phyloP scores from a whole-genome alignment of 768 basidiomycete species.

The Auricularia sp. region DNA sequence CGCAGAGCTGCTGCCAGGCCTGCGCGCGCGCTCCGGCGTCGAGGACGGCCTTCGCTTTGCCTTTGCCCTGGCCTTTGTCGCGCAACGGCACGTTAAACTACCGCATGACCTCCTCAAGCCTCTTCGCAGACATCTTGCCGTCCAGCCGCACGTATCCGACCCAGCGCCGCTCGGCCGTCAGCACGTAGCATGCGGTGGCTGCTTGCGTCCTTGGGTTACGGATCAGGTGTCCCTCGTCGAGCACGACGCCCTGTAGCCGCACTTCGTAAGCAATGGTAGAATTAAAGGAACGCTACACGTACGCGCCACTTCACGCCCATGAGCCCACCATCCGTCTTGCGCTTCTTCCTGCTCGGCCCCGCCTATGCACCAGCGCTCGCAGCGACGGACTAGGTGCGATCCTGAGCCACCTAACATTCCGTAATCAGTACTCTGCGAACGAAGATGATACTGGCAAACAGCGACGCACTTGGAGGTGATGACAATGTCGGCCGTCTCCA shows the following conservation, averaged over 20 bases:
- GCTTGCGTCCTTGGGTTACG: conserved; percentile 84
- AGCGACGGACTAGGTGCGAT: not conserved
- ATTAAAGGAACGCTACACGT: not conserved
- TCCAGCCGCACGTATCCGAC: conserved; percentile 72
- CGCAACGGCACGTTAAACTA: conserved; percentile 60
- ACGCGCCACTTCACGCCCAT: conserved; percentile 80
- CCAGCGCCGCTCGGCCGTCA: conserved; percentile 70
- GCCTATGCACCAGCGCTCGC: not conserved
- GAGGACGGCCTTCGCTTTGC: conserved; percentile 19
- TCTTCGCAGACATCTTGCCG: conserved; percentile 70
- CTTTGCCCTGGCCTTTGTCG: not conserved
- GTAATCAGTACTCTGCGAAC: conserved; percentile 34
- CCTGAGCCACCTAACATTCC: not conserved
- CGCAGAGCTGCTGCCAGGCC: too few relatives aligned
- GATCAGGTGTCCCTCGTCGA: conserved; percentile 86
- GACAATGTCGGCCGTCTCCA: conserved; percentile 65
- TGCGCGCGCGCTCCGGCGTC: too few relatives aligned
- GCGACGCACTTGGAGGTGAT: too few relatives aligned
- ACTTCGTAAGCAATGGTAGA: too few relatives aligned
- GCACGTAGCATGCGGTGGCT: conserved; percentile 52
- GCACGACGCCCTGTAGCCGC: conserved; percentile 49
- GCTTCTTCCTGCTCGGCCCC: conserved; percentile 47
- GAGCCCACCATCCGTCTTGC: conserved; percentile 47
- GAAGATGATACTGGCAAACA: too few relatives aligned
- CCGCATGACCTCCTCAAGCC: conserved; percentile 67